Evolutionary conservation across 2,329 filamentous ascomycete genomes (phyloP), one percentile per base, ranked within the genome.

Genomic region (Zelopaecilomyces penicillatus): DNA sequence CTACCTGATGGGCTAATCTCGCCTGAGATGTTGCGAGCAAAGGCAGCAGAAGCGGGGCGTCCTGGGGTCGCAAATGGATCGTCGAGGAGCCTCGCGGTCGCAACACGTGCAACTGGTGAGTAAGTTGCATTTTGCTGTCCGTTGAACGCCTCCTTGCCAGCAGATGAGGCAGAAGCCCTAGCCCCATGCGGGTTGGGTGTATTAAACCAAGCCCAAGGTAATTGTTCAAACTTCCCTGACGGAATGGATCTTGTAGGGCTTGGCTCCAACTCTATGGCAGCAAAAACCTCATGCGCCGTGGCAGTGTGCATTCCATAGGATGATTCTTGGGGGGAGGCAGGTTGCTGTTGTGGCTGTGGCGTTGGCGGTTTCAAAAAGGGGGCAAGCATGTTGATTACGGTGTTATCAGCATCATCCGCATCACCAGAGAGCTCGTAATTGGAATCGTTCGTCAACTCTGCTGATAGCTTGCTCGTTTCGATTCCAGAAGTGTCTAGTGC

Each of bases 291-390:
- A 39, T 74, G 70, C 28, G 74, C 70, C 6, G 70, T 74, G 3
- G 64, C 57, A 7, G 70, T 72, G 53, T 74, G 68, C 74, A 79
- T 76, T 11, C 73, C 76, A 48, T 78, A 79, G 2, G 71, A 76
- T 3, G 71, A 64, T 34, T 75, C 70, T 5, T 57, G 59, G 2
- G 60, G 57, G 4, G 59, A 59, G 12, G 61, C 57, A 26, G 48
- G 48, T 1, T 60, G 57, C 37, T 62, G 59, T 37, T 59, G 52
- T 12, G 63, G 59, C 36, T 67, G 63, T 30, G 71, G 64, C 48
- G 74, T 65, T 28, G 71, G 65, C 41, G 67, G 70, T 40, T 64
- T 64, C 27, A 76, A 54, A 47, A 76, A 74, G 5, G 69, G 69
- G 27, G 70, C 66, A n/a, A 76, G 60, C 57, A 75, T 69, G 43